Base-by-base conservation (phyloP, 2,329 filamentous ascomycete genomes). In the Fusarium sp. region DNA sequence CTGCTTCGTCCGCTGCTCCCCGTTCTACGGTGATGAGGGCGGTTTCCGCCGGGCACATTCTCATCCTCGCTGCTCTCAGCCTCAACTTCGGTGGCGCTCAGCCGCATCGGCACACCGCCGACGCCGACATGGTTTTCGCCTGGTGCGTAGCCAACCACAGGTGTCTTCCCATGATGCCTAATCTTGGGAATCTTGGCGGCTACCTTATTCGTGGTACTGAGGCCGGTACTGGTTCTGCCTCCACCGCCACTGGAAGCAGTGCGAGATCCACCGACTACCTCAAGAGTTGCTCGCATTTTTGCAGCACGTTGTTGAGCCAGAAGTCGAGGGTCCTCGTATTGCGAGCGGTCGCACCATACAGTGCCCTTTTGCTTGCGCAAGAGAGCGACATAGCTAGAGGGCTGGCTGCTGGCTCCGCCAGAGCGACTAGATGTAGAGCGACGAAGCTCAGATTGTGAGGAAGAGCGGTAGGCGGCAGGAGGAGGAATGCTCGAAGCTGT, bases 331-430 rank as follows among this genome's bases (percentile, higher is more conserved):
- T 99, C 96, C 80, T 98, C 94, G 66, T 92, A 90, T 78, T 99
- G 96, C 11, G 95, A 88, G 55, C 94, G 91, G 77, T 98, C 96
- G 82, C 94, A 97, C 96, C 96, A 99, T 6, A 99, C 96, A 0
- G 96, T 99, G 33, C 94, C 96, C 79, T 98, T 98, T 81, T 99
- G 96, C 78, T 94, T 95, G 67, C 96, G 89, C 82, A 99, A 91
- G n/a, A 97, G 86, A 36, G 96, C 94, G 52, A 99, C 96, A 80
- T 99, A 99, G 69, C 93, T 90, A n/a, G 86, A 86, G 3, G 91
- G 82, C 65, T 87, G 86, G 16, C 83, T 83, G 57, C 83, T 73
- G 26, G 79, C 77, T 46, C 83, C 83, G 66, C 86, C 87, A 23
- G 93, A 97, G 73, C 93, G 89, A 52, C 91, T 92, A 5, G 93